Base-by-base conservation (phyloP, 331 rosid species). In the Phaseolus coccineus region DNA sequence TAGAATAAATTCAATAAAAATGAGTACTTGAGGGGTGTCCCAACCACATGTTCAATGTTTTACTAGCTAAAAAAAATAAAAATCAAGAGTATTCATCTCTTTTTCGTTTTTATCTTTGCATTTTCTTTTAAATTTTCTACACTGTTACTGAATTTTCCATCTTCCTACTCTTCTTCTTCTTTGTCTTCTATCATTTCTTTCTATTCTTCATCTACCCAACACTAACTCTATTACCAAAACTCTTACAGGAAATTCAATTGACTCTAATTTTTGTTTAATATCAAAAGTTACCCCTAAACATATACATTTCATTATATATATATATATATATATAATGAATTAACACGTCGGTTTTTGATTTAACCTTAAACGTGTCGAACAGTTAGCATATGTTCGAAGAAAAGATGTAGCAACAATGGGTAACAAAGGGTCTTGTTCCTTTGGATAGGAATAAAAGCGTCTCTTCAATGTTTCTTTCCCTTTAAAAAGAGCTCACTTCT, bases 381-480 rank as follows among this genome's bases (percentile, higher is more conserved):
- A 35, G 77, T 53, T 28, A 42, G 79, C n/a, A 25, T 9, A 42
- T 58, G 69, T 74, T 55, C 69, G 11, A 15, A 39, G 40, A 55
- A 35, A 55, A 74, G 56, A 57, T 24, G 24, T 57, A 16, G n/a
- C 25, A 57, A 57, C n/a, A 25, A 72, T 51, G 3, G 28, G 25
- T 4, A 53, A 53, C 10, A 11, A 52, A 19, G 33, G 76, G 51
- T 53, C 14, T 35, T 55, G 44, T 53, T 52, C 35, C 58, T 50
- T 51, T 50, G 61, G 19, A 14, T 16, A 9, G 28, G 62, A 71
- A 71, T 48, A 16, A 71, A 51, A 71, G 31, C 3, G 63, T 52
- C 63, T 31, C n/a, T 31, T 48, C 55, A 46, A 11, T 69, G 40
- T 69, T 69, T 69, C 74, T 6, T 16, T 46, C 48, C 19, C 33